Conservation (phyloP, 306 rosid genomes). For the Pyrus pyrifolia region DNA sequence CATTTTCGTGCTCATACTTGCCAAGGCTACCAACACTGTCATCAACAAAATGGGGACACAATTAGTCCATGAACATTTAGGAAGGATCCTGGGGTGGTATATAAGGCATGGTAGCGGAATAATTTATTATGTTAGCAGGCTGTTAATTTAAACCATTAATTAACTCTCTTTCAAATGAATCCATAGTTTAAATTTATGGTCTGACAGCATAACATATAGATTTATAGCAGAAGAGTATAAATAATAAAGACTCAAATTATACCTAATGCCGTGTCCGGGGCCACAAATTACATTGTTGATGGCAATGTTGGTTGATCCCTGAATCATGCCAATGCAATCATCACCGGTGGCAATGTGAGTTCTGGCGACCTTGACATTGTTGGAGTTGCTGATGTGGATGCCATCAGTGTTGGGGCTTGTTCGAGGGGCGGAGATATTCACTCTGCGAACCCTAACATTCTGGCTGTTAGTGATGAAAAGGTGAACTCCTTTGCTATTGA, state of each 20-base stretch:
- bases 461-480: slow-evolving; percentile 29
- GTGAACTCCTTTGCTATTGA: slow-evolving; percentile 41
- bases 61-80: background rate
- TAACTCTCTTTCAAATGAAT: background rate
- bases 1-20: slow-evolving; percentile 26
- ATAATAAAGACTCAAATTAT: background rate
- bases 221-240: background rate
- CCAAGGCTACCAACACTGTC: slow-evolving; percentile 37
- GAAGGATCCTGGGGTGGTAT: background rate
- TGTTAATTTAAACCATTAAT: background rate
- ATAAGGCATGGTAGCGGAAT: background rate
- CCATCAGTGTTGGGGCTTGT: slow-evolving; percentile 56
- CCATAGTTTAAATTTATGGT: background rate
- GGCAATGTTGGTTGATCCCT: slow-evolving; percentile 30
- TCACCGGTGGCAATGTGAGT: slow-evolving; percentile 36
- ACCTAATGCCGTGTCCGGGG: slow-evolving; percentile 46
- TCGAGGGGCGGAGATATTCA: slow-evolving; percentile 26
- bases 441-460: slow-evolving; percentile 18
- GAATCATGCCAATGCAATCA: slow-evolving; percentile 39
- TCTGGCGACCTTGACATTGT: slow-evolving; percentile 30
- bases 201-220: background rate
- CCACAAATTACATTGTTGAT: slow-evolving; percentile 27
- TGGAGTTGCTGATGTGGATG: slow-evolving; percentile 39
- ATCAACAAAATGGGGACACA: background rate
- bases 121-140: background rate